phyloP scores from a whole-genome alignment of 2,329 filamentous ascomycete species.

The Colletotrichum lupini region DNA sequence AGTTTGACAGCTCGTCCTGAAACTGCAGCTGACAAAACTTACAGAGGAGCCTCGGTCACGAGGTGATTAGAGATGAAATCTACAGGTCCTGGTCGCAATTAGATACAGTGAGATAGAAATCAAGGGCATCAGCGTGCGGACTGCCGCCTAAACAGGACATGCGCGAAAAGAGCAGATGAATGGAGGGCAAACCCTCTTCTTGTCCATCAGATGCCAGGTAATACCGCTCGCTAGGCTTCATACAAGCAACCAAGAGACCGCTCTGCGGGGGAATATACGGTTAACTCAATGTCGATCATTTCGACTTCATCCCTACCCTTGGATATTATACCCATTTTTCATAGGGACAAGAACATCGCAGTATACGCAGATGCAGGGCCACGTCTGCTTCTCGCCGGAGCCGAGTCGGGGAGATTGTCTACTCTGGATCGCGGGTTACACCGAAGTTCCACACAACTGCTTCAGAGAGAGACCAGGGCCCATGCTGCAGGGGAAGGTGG shows the following conservation, averaged over 20 bases:
- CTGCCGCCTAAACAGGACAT: neutral
- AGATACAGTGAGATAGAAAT: neutral
- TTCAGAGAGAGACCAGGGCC: neutral
- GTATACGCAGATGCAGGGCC: neutral
- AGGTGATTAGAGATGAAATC: conserved; percentile 36
- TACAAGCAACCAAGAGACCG: neutral
- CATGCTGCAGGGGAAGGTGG: conserved; percentile 8
- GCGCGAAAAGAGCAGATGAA: neutral
- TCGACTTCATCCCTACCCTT: neutral
- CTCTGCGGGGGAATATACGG: neutral
- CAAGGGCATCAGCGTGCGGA: neutral
- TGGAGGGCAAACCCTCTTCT: neutral
- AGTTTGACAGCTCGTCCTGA: neutral
- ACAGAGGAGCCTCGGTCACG: conserved; percentile 35
- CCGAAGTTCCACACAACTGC: conserved; percentile 19
- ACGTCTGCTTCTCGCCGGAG: neutral
- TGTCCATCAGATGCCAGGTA: neutral
- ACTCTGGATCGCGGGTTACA: conserved; percentile 9
- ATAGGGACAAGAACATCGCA: neutral
- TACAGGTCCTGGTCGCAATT: conserved; percentile 25
- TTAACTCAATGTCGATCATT: neutral
- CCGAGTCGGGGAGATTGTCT: conserved; percentile 5
- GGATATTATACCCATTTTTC: neutral
- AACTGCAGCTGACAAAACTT: conserved; percentile 21
- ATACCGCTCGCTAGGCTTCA: neutral